Conservation (phyloP, 2,329 filamentous ascomycete genomes). For the Claviceps sp. region DNA sequence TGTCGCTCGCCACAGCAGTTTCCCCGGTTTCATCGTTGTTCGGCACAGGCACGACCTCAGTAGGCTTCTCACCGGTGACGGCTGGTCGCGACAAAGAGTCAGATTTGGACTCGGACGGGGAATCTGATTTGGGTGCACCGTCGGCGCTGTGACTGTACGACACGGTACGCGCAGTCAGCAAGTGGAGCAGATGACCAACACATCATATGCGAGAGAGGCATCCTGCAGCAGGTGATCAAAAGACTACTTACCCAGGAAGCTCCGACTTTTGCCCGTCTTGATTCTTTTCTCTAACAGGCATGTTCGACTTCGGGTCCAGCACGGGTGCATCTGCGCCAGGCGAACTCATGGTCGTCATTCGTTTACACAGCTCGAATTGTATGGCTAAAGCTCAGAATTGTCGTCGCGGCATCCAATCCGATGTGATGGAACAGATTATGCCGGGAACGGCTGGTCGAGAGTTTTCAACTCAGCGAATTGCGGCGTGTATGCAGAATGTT, state of each 20-base stretch:
- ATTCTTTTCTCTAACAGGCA: slow-evolving; percentile 16
- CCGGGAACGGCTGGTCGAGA: neutral
- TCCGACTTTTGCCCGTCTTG: slow-evolving; percentile 19
- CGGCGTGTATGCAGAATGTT: neutral
- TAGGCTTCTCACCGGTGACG: neutral
- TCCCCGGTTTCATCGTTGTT: slow-evolving; percentile 6
- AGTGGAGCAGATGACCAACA: neutral
- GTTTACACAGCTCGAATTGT: neutral
- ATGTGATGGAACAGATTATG: slow-evolving; percentile 11
- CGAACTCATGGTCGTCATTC: slow-evolving; percentile 41
- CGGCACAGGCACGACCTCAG: neutral
- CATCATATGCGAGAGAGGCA: neutral
- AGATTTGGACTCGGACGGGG: slow-evolving; percentile 3
- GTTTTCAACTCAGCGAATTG: neutral
- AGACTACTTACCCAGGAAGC: slow-evolving; percentile 24
- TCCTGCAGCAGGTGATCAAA: slow-evolving; percentile 2
- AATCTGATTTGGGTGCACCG: slow-evolving; percentile 7
- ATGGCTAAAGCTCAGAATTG: neutral
- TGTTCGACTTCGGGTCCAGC: slow-evolving; percentile 34
- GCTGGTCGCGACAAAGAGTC: slow-evolving; percentile 5
- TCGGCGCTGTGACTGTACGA: slow-evolving; percentile 1
- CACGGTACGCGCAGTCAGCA: neutral
- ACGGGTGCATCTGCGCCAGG: slow-evolving; percentile 27
- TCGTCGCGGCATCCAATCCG: slow-evolving; percentile 6
- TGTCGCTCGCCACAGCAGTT: slow-evolving; percentile 8